Percentiles rank a stretch among this genome's conserved stretches.
phyloP scores from a whole-genome alignment of 257 asterid genomes.

The Solanum virginianum region DNA sequence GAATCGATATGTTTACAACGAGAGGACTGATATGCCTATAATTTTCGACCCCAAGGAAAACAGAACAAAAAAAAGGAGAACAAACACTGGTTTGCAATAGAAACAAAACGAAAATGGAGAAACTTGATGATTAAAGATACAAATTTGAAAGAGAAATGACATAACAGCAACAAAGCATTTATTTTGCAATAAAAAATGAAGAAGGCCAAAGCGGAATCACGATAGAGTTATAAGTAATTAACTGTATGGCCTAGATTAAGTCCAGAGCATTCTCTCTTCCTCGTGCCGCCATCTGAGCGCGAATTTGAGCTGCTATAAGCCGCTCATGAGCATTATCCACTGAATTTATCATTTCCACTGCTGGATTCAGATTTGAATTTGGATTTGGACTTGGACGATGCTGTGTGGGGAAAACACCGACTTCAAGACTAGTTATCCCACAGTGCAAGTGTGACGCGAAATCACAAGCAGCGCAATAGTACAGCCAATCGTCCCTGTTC shows the following conservation, averaged over 20 bases:
- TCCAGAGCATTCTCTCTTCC: background rate
- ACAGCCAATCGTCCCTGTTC: slow-evolving; percentile 5
- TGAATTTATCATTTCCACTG: background rate
- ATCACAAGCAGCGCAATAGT: slow-evolving; percentile 13
- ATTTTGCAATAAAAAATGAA: background rate
- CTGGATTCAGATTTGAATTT: background rate
- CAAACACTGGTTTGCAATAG: background rate
- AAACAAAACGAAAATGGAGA: background rate
- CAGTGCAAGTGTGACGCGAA: slow-evolving; percentile 12
- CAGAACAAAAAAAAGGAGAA: background rate
- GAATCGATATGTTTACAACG: background rate
- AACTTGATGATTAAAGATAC: background rate
- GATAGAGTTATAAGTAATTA: background rate
- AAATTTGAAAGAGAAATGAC: background rate
- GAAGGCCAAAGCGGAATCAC: background rate
- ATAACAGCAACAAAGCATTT: background rate
- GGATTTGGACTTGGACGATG: background rate
- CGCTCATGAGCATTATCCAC: background rate
- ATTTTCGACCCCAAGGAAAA: background rate
- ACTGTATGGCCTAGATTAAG: background rate
- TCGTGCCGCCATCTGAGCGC: background rate
- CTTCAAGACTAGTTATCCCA: background rate
- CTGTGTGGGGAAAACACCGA: background rate
- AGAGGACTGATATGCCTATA: background rate
- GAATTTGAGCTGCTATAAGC: background rate